Evolutionary conservation across 352 stramenopile species (phyloP), one percentile per base, ranked within the genome.

Genomic region (Globisporangium okanoganense): DNA sequence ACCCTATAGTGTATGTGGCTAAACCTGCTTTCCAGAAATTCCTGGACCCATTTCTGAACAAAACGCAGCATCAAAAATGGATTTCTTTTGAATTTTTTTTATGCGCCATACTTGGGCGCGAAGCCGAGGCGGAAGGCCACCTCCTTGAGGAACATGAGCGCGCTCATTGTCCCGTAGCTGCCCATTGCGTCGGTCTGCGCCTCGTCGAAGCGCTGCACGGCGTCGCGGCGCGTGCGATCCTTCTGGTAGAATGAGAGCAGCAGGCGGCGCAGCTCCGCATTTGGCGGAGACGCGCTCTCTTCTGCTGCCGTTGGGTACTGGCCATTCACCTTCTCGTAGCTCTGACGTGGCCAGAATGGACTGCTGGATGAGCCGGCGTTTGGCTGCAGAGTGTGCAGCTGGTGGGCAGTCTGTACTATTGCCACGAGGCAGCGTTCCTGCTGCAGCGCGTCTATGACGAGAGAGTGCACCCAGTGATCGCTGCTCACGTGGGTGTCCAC

Each of bases 21-120:
- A n/a, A n/a, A n/a, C n/a, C n/a, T n/a, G n/a, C n/a, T n/a, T n/a
- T n/a, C n/a, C n/a, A n/a, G n/a, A n/a, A n/a, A n/a, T n/a, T n/a
- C n/a, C 16, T 45, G 40, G 40, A 45, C 40, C 18, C 40, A 22
- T 22, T 45, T 44, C 1, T 45, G 18, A 43, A 22, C 40, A 10
- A 33, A 45, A 33, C 25, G n/a, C 33, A 47, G 48, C 48, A 10
- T 47, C 41, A 33, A 36, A 49, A 47, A 38, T 47, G 22, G 52
- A 25, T 48, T 57, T 29, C 3, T 45, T 41, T 43, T 45, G n/a
- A 18, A 45, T n/a, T n/a, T n/a, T n/a, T n/a, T 25, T 71, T 58
- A 88, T n/a, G 84, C 84, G 18, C 84, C 84, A 61, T 94, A 94
- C 66, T 94, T 94, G 2, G 84, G 84, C 2, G 79, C 77, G 20